phyloP scores from a whole-genome alignment of 192 early-diverging fungal genomes.

The Funneliformis geosporum region DNA sequence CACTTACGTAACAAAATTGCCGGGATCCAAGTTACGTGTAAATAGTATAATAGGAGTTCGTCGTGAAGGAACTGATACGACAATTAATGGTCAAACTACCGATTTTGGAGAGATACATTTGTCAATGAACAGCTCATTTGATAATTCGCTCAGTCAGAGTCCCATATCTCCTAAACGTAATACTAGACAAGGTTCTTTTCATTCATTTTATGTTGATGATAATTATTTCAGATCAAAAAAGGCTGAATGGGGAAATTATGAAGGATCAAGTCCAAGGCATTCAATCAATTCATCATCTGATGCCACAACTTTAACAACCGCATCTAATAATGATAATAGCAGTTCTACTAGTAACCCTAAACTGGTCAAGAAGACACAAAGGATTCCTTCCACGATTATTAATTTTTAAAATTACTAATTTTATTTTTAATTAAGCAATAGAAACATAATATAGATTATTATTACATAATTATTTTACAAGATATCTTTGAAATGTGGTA shows the following conservation, averaged over 20 bases:
- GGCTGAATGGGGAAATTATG: neutral
- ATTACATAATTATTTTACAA: too few species aligned
- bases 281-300: neutral
- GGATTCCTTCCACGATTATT: neutral
- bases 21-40: too few species aligned
- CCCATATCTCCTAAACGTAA: too few species aligned
- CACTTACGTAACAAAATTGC: neutral
- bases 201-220: neutral
- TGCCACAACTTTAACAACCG: neutral
- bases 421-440: too few species aligned
- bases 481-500: too few species aligned
- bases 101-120: too few species aligned
- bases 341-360: neutral
- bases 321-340: neutral
- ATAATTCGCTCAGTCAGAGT: neutral
- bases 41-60: neutral
- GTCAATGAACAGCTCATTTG: too few species aligned
- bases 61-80: neutral
- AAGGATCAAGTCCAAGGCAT: neutral
- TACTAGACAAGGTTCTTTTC: neutral
- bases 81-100: neutral
- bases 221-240: neutral
- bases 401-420: neutral
- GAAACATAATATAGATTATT: too few species aligned
- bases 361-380: neutral